These are phyloP conservation scores for Metrosideros polymorpha DNA, from an alignment of 441 rosid species.

Conservation along the genomic window DNA sequence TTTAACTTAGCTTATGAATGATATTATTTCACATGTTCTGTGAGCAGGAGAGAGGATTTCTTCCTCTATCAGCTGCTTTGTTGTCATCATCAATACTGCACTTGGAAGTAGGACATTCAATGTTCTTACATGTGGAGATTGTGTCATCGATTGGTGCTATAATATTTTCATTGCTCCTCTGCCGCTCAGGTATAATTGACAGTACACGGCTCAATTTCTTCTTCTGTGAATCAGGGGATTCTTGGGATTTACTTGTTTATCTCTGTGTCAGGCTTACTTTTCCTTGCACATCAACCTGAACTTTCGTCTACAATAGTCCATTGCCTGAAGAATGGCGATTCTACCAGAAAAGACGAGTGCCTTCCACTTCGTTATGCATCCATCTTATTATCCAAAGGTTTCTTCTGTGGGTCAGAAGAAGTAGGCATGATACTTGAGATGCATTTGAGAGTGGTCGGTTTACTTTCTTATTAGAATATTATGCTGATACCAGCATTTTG, in stretches of 20 bases:
- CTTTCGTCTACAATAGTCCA: conserved; percentile 62
- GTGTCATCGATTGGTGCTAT: conserved; percentile 65
- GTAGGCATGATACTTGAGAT: conserved; percentile 84
- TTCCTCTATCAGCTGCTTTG: conserved; percentile 91
- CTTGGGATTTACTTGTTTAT: conserved; percentile 7
- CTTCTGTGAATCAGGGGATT: not conserved
- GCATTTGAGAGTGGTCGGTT: conserved; percentile 93
- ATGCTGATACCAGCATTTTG: not conserved
- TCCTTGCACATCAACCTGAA: conserved; percentile 73
- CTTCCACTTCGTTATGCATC: conserved; percentile 90
- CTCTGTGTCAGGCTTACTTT: conserved; percentile 59
- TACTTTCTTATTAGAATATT: not conserved
- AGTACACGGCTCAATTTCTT: not conserved
- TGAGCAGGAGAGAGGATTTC: conserved; percentile 91
- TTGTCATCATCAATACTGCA: conserved; percentile 60
- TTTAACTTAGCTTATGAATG: not conserved
- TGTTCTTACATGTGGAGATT: conserved; percentile 48
- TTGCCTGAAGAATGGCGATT: conserved; percentile 54
- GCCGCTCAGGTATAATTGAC: conserved; percentile 56
- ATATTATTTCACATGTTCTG: not conserved
- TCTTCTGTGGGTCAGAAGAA: conserved; percentile 74
- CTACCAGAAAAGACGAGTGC: conserved; percentile 69
- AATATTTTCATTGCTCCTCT: conserved; percentile 75
- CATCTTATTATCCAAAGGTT: conserved; percentile 74
- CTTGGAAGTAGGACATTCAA: conserved; percentile 41